A percentile compares a stretch with the other conserved stretches of the same genome.
Conservation (phyloP, 768 basidiomycete genomes). For the Agrocybe chaxingu region DNA sequence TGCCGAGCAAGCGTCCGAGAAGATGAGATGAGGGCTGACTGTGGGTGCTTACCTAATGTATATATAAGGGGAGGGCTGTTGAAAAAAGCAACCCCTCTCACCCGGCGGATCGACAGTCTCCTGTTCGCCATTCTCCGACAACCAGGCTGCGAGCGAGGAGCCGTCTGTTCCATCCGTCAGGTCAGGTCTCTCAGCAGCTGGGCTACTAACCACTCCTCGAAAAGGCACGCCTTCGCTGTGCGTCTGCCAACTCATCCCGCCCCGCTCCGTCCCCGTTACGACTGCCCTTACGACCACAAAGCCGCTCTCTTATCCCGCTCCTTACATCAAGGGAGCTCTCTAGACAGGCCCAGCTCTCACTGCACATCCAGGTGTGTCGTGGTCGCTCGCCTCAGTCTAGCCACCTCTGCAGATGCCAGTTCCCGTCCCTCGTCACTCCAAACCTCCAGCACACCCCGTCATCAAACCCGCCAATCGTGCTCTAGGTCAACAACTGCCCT, state of each 20-base stretch:
- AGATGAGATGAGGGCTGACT: background rate
- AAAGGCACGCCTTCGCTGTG: slow-evolving; percentile 95
- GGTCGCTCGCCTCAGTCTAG: slow-evolving; percentile 41
- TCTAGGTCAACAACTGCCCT: slow-evolving; percentile 40
- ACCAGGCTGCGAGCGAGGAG: slow-evolving; percentile 42
- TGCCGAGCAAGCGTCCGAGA: background rate
- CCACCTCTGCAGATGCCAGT: slow-evolving; percentile 75
- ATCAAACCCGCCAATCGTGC: slow-evolving; percentile 54
- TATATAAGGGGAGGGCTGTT: slow-evolving; percentile 23
- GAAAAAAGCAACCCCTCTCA: slow-evolving; percentile 23
- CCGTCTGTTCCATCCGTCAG: slow-evolving; percentile 19
- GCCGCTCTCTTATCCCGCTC: slow-evolving; percentile 32
- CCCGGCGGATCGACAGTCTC: slow-evolving; percentile 51
- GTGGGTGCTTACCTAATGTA: slow-evolving; percentile 26
- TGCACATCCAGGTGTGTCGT: slow-evolving; percentile 37
- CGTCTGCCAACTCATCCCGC: slow-evolving; percentile 58
- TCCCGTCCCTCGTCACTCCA: slow-evolving; percentile 66
- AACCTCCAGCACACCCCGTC: slow-evolving; percentile 60
- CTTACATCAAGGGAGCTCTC: slow-evolving; percentile 34
- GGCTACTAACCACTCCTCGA: slow-evolving; percentile 34
- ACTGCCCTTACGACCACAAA: slow-evolving; percentile 63
- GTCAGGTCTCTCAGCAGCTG: slow-evolving; percentile 25
- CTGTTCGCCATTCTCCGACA: slow-evolving; percentile 44
- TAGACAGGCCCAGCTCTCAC: slow-evolving; percentile 40
- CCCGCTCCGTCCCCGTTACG: slow-evolving; percentile 56